These are phyloP conservation scores for Jacaranda copaia DNA, from an alignment of 257 asterid species.

Conservation along the genomic window DNA sequence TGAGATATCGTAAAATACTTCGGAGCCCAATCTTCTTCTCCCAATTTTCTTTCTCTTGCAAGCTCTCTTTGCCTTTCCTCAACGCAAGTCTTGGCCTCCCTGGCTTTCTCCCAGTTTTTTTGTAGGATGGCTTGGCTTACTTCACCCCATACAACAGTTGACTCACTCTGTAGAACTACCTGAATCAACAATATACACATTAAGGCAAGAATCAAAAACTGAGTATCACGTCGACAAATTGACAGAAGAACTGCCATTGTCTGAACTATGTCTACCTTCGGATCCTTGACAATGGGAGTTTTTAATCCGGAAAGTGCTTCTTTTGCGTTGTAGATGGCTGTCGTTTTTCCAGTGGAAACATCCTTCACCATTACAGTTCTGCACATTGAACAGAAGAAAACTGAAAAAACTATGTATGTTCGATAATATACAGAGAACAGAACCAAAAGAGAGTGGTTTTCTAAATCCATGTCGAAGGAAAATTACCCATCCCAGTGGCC, in stretches of 20 bases:
- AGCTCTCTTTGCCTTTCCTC: conserved; percentile 75
- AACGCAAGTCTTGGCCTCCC: conserved; percentile 59
- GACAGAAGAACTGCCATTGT: too few relatives aligned
- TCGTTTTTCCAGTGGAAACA: conserved; percentile 49
- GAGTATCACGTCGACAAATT: background rate
- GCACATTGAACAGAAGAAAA: conserved; percentile 17
- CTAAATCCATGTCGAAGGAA: background rate
- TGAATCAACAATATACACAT: conserved; percentile 18
- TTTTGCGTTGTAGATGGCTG: conserved; percentile 67
- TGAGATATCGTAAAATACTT: conserved; percentile 59
- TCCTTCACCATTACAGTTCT: conserved; percentile 66
- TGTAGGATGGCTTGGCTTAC: conserved; percentile 62
- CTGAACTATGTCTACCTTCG: conserved; percentile 48
- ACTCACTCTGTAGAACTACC: conserved; percentile 63
- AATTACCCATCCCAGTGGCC: conserved; percentile 89
- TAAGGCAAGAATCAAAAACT: background rate
- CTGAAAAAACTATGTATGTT: background rate
- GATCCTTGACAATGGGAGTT: conserved; percentile 67
- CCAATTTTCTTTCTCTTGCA: conserved; percentile 50
- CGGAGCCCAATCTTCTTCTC: conserved; percentile 61
- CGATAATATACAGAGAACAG: too few relatives aligned
- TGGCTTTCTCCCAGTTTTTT: conserved; percentile 74
- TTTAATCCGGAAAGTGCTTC: conserved; percentile 63
- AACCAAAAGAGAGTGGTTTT: background rate
- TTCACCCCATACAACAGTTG: conserved; percentile 73